Base-by-base conservation (phyloP, 2,329 filamentous ascomycete genomes). In the Teratosphaeria gauchensis region DNA sequence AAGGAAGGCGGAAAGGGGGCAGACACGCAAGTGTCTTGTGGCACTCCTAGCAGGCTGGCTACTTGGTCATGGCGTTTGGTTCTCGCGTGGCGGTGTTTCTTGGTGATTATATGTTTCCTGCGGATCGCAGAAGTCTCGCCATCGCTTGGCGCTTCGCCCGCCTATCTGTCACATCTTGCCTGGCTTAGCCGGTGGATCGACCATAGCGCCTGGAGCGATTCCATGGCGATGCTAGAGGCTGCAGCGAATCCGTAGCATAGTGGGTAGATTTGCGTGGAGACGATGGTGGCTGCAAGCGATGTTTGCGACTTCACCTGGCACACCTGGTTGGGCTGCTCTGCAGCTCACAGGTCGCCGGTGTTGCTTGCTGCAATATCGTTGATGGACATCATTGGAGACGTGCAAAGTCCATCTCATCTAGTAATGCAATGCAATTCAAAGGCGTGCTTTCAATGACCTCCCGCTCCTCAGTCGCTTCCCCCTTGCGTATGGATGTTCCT, bases 401-500 rank as follows among this genome's bases (percentile, higher is more conserved):
- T 42, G 35, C 35, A 11, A 42, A 16, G 14, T 42, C 11, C 33
- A 28, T 28, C 4, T 16, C 11, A 16, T 5, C 14, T 16, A 42
- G 35, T 11, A 42, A 42, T 42, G 35, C 51, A 52, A 3, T 42
- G 35, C 51, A 52, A 3, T 52, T 54, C 53, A 57, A n/a, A 57
- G 35, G 12, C 31, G 53, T 28, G 56, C 48, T 24, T 31, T 53
- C 28, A 28, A 1, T 28, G 1, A n/a, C 16, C 12, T 32, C 8
- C 14, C 9, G 53, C 56, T 53, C 14, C 48, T 51, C 48, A 57
- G 32, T 2, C 56, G 31, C 51, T 42, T 57, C 31, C 56, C 51
- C 1, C 12, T 57, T 28, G 62, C 62, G 54, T 63, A 63, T 4
- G 62, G 62, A 53, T 63, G 62, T n/a, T 52, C 51, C 30, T 58